phyloP scores from a whole-genome alignment of 495 filamentous ascomycete species.

The Penicillium ochrochloron region DNA sequence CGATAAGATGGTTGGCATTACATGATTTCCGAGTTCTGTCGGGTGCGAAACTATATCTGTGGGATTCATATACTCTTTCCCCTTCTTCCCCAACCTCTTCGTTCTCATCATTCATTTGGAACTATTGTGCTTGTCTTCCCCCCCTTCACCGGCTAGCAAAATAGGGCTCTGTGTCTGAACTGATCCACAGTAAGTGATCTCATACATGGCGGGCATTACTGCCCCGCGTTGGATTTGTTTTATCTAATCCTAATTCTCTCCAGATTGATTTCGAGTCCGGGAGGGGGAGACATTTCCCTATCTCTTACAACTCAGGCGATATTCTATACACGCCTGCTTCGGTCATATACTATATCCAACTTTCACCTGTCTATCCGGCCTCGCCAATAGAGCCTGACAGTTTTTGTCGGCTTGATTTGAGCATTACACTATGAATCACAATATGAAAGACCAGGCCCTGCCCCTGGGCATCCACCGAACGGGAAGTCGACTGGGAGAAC shows the following conservation, averaged over 20 bases:
- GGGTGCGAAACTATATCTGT: slow-evolving; percentile 20
- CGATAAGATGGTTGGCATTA: slow-evolving; percentile 30
- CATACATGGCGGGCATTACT: slow-evolving; percentile 12
- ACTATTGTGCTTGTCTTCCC: background rate
- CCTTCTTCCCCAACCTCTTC: slow-evolving; percentile 6
- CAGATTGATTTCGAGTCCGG: slow-evolving; percentile 8
- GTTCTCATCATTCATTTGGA: slow-evolving; percentile 9
- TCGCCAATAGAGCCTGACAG: slow-evolving; percentile 15
- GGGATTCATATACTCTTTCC: slow-evolving; percentile 11
- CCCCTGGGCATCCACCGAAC: slow-evolving; percentile 35
- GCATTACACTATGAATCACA: slow-evolving; percentile 28
- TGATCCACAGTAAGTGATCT: slow-evolving; percentile 27
- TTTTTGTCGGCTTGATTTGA: slow-evolving; percentile 10
- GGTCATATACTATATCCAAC: background rate
- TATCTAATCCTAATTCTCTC: slow-evolving; percentile 24
- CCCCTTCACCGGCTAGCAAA: slow-evolving; percentile 18
- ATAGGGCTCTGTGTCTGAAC: slow-evolving; percentile 12
- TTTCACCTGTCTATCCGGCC: background rate
- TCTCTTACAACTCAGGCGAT: slow-evolving; percentile 1
- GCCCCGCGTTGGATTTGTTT: slow-evolving; percentile 31
- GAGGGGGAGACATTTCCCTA: slow-evolving; percentile 11
- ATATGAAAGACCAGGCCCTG: slow-evolving; percentile 34
- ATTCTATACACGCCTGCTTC: background rate
- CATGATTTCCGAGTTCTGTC: slow-evolving; percentile 16
- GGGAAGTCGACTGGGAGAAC: slow-evolving; percentile 37